Percentiles rank a stretch among this genome's conserved stretches.
Conservation (phyloP, 2,329 filamentous ascomycete genomes). For the Drechslerella dactyloides region DNA sequence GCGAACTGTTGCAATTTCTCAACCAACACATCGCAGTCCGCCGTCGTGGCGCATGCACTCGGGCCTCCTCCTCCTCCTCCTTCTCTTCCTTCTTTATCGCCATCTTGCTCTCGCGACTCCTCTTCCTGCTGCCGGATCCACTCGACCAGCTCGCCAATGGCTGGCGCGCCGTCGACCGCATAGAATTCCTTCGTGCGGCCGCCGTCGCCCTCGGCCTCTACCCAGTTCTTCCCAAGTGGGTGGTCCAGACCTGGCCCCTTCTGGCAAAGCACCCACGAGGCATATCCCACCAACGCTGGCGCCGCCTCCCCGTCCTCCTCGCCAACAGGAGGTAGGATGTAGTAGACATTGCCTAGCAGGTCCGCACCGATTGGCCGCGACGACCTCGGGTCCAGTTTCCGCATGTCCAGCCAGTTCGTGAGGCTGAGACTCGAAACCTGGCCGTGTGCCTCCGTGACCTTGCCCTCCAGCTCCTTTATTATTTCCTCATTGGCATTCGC, state of each 20-base stretch:
- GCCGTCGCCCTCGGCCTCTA: slow-evolving; percentile 26
- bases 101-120: not conserved
- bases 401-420: slow-evolving; percentile 23
- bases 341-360: slow-evolving; percentile 27
- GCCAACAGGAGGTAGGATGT: slow-evolving; percentile 11
- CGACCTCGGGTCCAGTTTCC: slow-evolving; percentile 29
- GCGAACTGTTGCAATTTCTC: slow-evolving; percentile 50
- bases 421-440: slow-evolving; percentile 34
- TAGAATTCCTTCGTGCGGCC: slow-evolving; percentile 24
- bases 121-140: slow-evolving; percentile 10
- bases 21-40: slow-evolving; percentile 36
- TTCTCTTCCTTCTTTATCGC: not conserved
- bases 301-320: slow-evolving; percentile 9
- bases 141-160: slow-evolving; percentile 10
- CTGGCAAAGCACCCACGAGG: slow-evolving; percentile 40
- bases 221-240: slow-evolving; percentile 27
- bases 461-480: slow-evolving; percentile 6
- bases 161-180: slow-evolving; percentile 20
- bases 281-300: slow-evolving; percentile 17
- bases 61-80: slow-evolving; percentile 5
- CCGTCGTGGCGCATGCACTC: not conserved
- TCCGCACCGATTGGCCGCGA: slow-evolving; percentile 23
- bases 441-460: slow-evolving; percentile 2
- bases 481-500: slow-evolving; percentile 11
- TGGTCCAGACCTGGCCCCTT: slow-evolving; percentile 28